Conservation (phyloP, 2,329 filamentous ascomycete genomes). For the Penicillium italicum region DNA sequence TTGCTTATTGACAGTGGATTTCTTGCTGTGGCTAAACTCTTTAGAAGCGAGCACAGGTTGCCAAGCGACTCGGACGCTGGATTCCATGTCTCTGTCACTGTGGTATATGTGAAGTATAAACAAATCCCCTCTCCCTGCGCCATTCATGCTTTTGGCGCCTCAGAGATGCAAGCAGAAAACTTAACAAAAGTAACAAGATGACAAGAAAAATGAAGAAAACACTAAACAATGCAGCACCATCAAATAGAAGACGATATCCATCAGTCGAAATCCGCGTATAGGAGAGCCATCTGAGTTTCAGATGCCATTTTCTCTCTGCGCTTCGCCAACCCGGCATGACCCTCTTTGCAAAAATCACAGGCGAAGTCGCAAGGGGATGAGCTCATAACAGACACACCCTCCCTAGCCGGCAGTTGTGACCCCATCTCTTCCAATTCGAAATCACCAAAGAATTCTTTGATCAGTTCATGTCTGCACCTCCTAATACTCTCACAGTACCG, state of each 20-base stretch:
- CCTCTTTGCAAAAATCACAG: conserved; percentile 75
- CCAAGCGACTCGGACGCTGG: not conserved
- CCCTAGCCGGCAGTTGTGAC: conserved; percentile 15
- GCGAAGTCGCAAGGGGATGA: conserved; percentile 65
- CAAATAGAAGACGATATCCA: not conserved
- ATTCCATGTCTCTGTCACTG: not conserved
- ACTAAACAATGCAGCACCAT: not conserved
- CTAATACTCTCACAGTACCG: conserved; percentile 75
- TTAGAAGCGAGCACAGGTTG: not conserved
- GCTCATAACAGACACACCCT: conserved; percentile 1
- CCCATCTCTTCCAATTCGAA: conserved; percentile 35
- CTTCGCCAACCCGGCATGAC: conserved; percentile 52
- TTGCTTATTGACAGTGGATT: not conserved
- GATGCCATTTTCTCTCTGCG: conserved; percentile 47
- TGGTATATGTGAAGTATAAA: not conserved
- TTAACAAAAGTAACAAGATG: not conserved
- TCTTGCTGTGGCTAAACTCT: not conserved
- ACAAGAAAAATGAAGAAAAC: not conserved
- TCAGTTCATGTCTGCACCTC: conserved; percentile 70
- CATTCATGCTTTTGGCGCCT: not conserved
- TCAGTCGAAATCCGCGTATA: conserved; percentile 6
- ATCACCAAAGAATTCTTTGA: conserved; percentile 77
- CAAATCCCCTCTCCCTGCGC: not conserved
- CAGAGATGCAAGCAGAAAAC: not conserved
- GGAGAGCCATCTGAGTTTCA: conserved; percentile 13